Evolutionary conservation across 352 stramenopile species (phyloP).

Genomic region (Paralagenidium karlingii): DNA sequence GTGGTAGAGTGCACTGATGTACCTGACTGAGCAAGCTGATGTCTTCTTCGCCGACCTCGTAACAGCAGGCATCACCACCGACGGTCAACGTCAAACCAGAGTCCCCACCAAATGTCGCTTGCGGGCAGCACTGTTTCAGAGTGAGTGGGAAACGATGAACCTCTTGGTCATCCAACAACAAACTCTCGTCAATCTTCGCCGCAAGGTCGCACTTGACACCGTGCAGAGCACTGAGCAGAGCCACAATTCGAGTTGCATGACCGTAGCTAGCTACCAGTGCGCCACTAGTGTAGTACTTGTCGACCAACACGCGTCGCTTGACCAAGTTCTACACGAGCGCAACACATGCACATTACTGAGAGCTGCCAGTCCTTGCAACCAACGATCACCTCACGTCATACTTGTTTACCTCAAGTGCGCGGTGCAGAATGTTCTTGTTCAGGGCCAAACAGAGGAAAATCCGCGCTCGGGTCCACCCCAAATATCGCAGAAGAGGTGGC

Average conservation of each 20-base stretch:
- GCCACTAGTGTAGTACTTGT: conserved; percentile 44
- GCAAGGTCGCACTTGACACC: conserved; percentile 48
- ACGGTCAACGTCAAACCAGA: too few species aligned
- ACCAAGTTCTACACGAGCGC: conserved; percentile 59
- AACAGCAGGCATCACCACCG: too few species aligned
- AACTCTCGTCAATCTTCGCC: too few species aligned
- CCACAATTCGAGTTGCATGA: conserved; percentile 27
- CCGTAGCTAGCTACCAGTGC: conserved; percentile 59
- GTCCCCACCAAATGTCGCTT: conserved; percentile 18
- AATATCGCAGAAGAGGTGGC: conserved; percentile 20
- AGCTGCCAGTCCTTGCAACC: too few species aligned
- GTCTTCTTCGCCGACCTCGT: too few species aligned
- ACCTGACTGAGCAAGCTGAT: too few species aligned
- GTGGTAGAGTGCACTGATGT: conserved; percentile 38
- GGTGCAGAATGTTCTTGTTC: conserved; percentile 63
- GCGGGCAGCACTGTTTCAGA: conserved; percentile 32
- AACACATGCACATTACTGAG: too few species aligned
- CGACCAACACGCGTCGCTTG: conserved; percentile 43
- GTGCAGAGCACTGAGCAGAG: conserved; percentile 57
- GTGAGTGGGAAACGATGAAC: conserved; percentile 21
- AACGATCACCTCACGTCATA: too few species aligned
- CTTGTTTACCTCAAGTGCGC: conserved; percentile 39
- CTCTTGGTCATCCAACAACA: conserved; percentile 6
- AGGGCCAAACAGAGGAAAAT: conserved; percentile 51
- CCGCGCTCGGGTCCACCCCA: conserved; percentile 58